A percentile compares a stretch with the other conserved stretches of the same genome.
Conservation (phyloP, 2,329 filamentous ascomycete genomes). For the Aureobasidium sp. region DNA sequence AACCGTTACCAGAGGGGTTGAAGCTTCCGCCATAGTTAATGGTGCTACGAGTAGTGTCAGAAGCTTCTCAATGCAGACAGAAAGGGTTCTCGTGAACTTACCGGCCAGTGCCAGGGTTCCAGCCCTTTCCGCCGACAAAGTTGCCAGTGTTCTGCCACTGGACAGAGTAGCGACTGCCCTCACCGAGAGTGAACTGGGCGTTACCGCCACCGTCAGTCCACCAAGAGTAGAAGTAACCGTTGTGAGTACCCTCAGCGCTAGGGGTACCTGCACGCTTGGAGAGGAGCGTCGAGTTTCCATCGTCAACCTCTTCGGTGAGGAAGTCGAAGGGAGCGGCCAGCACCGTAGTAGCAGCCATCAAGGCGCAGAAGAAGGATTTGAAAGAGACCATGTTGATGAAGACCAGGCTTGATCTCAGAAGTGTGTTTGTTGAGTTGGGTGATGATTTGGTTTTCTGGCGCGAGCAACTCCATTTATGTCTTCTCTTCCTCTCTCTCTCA, state of each 20-base stretch:
- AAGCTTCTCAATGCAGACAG: no score
- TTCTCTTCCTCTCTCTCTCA: not conserved
- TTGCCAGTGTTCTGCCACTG: slow-evolving; percentile 24
- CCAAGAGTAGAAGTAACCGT: slow-evolving; percentile 15
- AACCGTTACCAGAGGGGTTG: slow-evolving; percentile 41
- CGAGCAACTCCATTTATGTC: not conserved
- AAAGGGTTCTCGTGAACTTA: slow-evolving; percentile 22
- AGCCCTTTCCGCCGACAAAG: slow-evolving; percentile 49
- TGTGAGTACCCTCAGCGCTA: slow-evolving; percentile 23
- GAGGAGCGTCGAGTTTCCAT: slow-evolving; percentile 18
- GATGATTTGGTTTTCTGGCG: not conserved
- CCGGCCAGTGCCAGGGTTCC: slow-evolving; percentile 45
- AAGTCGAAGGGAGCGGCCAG: slow-evolving; percentile 30
- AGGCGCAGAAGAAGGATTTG: slow-evolving; percentile 30
- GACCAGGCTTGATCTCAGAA: not conserved
- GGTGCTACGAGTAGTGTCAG: slow-evolving; percentile 26
- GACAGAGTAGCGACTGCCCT: slow-evolving; percentile 14
- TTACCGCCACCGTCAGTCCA: slow-evolving; percentile 28
- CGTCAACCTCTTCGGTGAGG: slow-evolving; percentile 24
- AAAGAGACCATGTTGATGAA: slow-evolving; percentile 33
- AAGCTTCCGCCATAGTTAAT: slow-evolving; percentile 44
- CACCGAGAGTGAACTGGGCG: slow-evolving; percentile 8
- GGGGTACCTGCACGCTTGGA: slow-evolving; percentile 32
- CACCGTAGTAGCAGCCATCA: slow-evolving; percentile 26
- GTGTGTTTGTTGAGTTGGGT: not conserved